A percentile compares a stretch with the other conserved stretches of the same genome.
These are phyloP conservation scores for Nicotiana undulata DNA, from an alignment of 257 asterid species.

Conservation along the genomic window DNA sequence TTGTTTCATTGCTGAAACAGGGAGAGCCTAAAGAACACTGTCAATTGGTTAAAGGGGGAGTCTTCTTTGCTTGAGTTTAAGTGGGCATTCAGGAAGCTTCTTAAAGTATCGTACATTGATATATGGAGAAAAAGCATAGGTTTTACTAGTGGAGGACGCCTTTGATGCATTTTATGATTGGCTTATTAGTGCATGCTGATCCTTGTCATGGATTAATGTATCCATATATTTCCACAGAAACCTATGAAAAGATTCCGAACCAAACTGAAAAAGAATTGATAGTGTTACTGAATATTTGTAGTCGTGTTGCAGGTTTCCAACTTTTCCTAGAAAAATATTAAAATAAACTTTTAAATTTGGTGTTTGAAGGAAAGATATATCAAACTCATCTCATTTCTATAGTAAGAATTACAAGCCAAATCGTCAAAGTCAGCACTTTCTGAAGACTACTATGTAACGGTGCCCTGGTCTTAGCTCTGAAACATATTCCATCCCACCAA, in stretches of 20 bases:
- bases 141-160: neutral
- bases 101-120: neutral
- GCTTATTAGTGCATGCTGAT: neutral
- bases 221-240: neutral
- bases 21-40: neutral
- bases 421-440: neutral
- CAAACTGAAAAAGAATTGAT: neutral
- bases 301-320: neutral
- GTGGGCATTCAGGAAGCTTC: neutral
- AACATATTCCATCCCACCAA: neutral
- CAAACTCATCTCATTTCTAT: neutral
- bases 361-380: neutral
- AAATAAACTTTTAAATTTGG: neutral
- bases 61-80: neutral
- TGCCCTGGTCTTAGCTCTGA: neutral
- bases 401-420: neutral
- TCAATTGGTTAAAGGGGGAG: neutral
- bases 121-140: neutral
- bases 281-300: neutral
- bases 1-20: neutral
- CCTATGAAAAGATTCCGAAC: neutral
- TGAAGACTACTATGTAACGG: neutral
- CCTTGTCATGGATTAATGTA: neutral
- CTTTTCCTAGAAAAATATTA: neutral
- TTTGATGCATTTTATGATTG: neutral